Conservation (phyloP, 1,139 yeast species). For the Kurtzmaniella quercitrusa region DNA sequence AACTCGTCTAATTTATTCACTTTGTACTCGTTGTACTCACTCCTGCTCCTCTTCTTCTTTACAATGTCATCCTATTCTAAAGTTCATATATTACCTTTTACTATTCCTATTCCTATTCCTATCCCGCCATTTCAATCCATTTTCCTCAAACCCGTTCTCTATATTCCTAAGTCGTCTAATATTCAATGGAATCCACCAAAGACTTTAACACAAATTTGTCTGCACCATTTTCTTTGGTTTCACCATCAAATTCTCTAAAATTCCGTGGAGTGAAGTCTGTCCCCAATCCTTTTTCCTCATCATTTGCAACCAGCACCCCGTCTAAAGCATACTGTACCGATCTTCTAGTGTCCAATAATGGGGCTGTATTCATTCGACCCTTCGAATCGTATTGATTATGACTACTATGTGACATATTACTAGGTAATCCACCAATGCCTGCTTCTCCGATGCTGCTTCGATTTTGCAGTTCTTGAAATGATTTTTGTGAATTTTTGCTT, state of each 20-base stretch:
- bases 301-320: not conserved
- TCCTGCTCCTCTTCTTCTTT: not conserved
- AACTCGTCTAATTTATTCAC: too few relatives aligned
- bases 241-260: constrained; percentile 2
- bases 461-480: not conserved
- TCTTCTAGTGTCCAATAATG: not conserved
- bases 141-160: not conserved
- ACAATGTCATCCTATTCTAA: not conserved
- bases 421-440: not conserved
- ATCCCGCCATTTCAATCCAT: not conserved
- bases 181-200: constrained; percentile 42
- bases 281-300: not conserved
- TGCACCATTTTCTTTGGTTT: not conserved
- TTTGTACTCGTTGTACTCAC: too few relatives aligned
- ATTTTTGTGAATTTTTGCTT: not conserved
- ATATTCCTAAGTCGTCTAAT: constrained; percentile 10
- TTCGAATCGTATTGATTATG: not conserved
- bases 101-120: not conserved
- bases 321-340: not conserved
- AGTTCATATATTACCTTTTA: not conserved
- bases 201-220: constrained; percentile 35
- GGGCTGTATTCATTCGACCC: not conserved
- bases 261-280: constrained; percentile 5
- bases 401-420: not conserved
- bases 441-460: not conserved